Base-by-base conservation (phyloP, 768 basidiomycete genomes). In the Filobasidium wieringae region DNA sequence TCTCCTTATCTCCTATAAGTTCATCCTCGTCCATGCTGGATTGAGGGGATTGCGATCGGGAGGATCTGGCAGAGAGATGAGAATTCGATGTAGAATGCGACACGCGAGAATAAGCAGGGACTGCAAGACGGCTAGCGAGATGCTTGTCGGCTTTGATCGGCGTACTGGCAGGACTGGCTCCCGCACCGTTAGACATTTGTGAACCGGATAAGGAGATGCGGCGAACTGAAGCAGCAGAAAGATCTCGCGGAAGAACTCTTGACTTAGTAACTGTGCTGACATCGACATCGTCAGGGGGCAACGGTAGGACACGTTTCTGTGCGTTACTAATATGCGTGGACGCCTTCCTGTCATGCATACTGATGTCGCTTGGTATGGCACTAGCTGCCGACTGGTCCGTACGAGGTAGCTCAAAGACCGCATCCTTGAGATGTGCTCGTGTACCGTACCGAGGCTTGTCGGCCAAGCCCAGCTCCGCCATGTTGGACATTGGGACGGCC, bases 1-100 rank as follows among this genome's bases (percentile, higher is more conserved):
- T 99, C 76, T 99, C 95, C 61, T 95, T 91, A 68, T 99, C 95
- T 15, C 88, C 95, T 7, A 57, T 51, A 30, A 66, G 61, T 40
- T 75, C 72, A 53, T 75, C 74, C 29, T 64, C 65, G 27, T 74
- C 72, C 2, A 63, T 30, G 24, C 17, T 41, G 11, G 47, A 51
- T 29, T 32, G 49, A 22, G 57, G 57, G 26, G 57, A 58, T 36
- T 50, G 47, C 17, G 56, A 49, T 6, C 56, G 56, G 19, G 56
- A 57, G 17, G 30, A 47, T 36, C 19, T 6, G 34, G 47, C n/a
- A 24, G 56, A 26, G 34, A 57, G 2, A 49, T 50, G 8, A 22
- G 29, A n/a, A 36, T 34, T 40, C 47, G 31, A 39, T 26, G 49
- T 31, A 34, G 29, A 32, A 34, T 34, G 45, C n/a, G 43, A 37